These are phyloP conservation scores for Thymus mandschuricus DNA, from an alignment of 257 asterid species.

Conservation along the genomic window DNA sequence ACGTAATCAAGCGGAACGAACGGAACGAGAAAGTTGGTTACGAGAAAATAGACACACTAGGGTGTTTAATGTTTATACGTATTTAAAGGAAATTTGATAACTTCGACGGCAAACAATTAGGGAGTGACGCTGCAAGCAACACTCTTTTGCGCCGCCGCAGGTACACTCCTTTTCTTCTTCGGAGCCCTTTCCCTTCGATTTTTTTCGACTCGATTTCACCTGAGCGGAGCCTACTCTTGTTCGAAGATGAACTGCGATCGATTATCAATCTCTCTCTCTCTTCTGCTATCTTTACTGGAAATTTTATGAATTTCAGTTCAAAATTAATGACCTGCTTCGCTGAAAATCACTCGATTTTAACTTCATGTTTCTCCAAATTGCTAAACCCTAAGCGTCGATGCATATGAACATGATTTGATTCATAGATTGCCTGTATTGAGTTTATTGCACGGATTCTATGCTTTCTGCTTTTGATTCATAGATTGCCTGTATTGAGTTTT, in stretches of 20 bases:
- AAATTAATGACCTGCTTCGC: background rate
- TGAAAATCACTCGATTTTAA: background rate
- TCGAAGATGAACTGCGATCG: background rate
- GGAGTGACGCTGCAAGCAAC: background rate
- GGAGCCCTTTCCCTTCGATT: background rate
- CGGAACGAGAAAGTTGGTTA: too few species aligned
- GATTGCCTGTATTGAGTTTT: constrained; percentile 1
- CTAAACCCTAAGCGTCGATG: background rate
- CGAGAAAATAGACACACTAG: too few species aligned
- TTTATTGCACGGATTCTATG: background rate
- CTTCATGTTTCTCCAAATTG: background rate
- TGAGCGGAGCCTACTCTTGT: background rate
- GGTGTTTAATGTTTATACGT: too few species aligned
- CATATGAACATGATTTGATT: too few species aligned
- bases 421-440: background rate
- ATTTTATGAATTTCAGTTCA: background rate
- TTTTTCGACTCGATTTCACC: background rate
- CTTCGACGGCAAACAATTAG: background rate
- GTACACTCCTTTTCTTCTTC: constrained; percentile 1
- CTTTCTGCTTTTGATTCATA: background rate
- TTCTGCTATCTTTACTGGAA: too few species aligned
- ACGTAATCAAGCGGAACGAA: too few species aligned
- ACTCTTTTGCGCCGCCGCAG: constrained; percentile 22
- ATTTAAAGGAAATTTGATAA: background rate
- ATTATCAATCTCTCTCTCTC: background rate